Evolutionary conservation across 768 basidiomycete species (phyloP).

Genomic region (Holtermannia corniformis): DNA sequence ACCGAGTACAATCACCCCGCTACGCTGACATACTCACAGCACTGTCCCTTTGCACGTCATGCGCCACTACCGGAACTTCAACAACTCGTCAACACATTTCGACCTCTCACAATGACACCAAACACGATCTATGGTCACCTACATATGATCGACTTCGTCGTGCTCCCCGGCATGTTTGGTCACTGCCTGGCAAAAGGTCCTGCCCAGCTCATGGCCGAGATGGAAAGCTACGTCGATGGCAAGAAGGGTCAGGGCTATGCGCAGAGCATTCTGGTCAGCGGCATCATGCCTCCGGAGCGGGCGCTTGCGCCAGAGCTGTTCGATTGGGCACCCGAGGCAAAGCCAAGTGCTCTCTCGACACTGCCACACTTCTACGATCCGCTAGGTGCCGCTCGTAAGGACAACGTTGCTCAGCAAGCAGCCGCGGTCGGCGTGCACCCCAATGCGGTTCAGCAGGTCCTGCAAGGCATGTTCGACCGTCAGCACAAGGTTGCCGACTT

Average conservation of each 20-base stretch:
- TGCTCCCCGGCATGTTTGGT: conserved; percentile 60
- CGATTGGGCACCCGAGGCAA: background rate
- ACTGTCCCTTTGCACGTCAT: conserved; percentile 73
- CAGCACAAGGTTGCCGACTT: too few species aligned
- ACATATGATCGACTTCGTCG: conserved; percentile 60
- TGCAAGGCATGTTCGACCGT: too few species aligned
- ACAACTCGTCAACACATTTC: conserved; percentile 69
- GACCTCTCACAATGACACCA: conserved; percentile 64
- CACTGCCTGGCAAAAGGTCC: conserved; percentile 47
- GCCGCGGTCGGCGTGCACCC: too few species aligned
- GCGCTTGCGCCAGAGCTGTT: background rate
- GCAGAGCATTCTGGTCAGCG: background rate
- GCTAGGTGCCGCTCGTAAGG: too few species aligned
- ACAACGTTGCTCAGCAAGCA: too few species aligned
- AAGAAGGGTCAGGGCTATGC: background rate
- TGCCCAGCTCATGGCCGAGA: background rate
- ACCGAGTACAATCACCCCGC: background rate
- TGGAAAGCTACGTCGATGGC: background rate
- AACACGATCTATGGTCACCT: conserved; percentile 58
- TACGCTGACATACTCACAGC: conserved; percentile 30
- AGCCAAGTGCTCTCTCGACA: background rate
- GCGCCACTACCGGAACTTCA: conserved; percentile 79
- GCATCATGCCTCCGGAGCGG: background rate
- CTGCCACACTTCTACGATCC: too few species aligned
- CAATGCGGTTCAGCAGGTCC: too few species aligned